Percentiles rank a stretch among this genome's conserved stretches.
Conservation (phyloP, 352 stramenopile genomes). For the Phytopythium boreale region DNA sequence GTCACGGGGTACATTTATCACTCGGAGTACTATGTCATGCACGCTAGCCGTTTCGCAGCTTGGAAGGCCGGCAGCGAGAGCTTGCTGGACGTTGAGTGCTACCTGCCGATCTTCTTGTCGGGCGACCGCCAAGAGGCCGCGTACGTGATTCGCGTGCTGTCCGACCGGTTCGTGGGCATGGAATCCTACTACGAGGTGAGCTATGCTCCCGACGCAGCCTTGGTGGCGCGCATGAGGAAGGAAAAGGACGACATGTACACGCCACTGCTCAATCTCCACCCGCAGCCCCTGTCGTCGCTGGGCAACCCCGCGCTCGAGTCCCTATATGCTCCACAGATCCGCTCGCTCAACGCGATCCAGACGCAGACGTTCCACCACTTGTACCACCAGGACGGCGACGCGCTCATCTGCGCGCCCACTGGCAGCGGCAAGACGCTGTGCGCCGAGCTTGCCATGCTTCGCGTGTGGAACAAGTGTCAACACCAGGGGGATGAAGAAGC, state of each 20-base stretch:
- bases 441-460: constrained; percentile 96
- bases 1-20: constrained; percentile 93
- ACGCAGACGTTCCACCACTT: constrained; percentile 98
- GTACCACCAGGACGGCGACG: constrained; percentile 95
- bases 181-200: constrained; percentile 85
- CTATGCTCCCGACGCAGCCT: constrained; percentile 43
- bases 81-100: constrained; percentile 91
- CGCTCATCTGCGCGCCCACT: constrained; percentile 96
- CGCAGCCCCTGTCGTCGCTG: constrained; percentile 92
- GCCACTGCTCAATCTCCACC: constrained; percentile 92
- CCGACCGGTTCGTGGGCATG: constrained; percentile 96
- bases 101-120: constrained; percentile 95
- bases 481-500: not conserved
- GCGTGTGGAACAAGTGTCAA: constrained; percentile 84
- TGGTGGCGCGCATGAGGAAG: constrained; percentile 34
- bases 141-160: constrained; percentile 95
- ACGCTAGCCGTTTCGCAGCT: constrained; percentile 67
- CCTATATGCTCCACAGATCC: constrained; percentile 90
- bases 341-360: constrained; percentile 93
- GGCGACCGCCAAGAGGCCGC: constrained; percentile 73
- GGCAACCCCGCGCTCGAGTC: constrained; percentile 90
- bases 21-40: constrained; percentile 88
- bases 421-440: constrained; percentile 97
- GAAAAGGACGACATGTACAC: constrained; percentile 77
- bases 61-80: constrained; percentile 63